Base-by-base conservation (phyloP, 1,139 yeast species). In the Citeromyces hawaiiensis region DNA sequence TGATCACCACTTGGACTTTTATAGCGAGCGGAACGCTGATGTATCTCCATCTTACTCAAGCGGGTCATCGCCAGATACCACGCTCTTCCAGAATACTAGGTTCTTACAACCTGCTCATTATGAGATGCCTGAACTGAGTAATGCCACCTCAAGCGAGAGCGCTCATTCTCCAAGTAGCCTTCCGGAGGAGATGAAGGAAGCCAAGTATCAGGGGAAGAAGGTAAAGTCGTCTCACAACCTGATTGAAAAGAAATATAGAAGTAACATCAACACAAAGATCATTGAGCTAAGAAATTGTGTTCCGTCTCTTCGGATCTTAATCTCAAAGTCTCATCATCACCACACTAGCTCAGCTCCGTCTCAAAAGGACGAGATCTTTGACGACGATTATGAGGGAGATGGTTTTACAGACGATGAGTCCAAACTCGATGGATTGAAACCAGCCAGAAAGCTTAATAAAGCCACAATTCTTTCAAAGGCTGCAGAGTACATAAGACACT, bases 381-480 rank as follows among this genome's bases (percentile, higher is more conserved):
- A 46, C 3, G 46, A 48, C 15, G 25, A 47, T 6, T 51, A 58
- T 36, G 60, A 55, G 44, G 70, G 66, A 43, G 60, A 69, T 35
- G 68, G 68, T n/a, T 55, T 52, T 38, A 46, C 57, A 4, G 60
- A 56, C 39, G 81, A 73, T 40, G 66, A 79, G 45, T 29, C 32
- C 15, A 29, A 14, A 14, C 63, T 87, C 45, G 96, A 86, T 50
- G 96, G 96, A 2, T 67, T 87, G 43, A 70, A 79, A n/a, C 96
- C 96, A 0, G 94, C 96, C 3, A 65, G 75, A 40, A 86, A 85
- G 54, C 67, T 87, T 48, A 87, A 86, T 60, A 88, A 88, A 57
- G 96, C 96, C 6, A 80, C 86, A 39, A 87, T 88, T 23, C 67
- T 88, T 46, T 72, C 86, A 39, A 85, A 87, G 55, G 95, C 96